A percentile compares a stretch with the other conserved stretches of the same genome.
Conservation (phyloP, 441 rosid genomes). For the Jatropha multifida region DNA sequence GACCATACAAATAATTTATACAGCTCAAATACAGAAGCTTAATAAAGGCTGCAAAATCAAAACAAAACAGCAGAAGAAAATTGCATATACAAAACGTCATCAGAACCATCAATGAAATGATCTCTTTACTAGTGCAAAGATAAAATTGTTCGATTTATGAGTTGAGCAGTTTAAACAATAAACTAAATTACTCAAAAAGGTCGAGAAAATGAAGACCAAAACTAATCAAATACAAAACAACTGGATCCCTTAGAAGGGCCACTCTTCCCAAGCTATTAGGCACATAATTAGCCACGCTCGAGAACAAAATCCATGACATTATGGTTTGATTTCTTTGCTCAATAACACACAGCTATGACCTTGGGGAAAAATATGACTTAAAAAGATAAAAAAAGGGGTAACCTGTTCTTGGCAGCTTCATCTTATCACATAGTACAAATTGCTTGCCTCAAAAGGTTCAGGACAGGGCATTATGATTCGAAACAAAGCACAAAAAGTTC, state of each 20-base stretch:
- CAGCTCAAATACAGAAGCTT: too few relatives aligned
- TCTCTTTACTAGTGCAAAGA: neutral
- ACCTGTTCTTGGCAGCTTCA: conserved; percentile 31
- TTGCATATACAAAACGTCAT: neutral
- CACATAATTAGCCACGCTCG: conserved; percentile 31
- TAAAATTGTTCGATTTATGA: conserved; percentile 23
- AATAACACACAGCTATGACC: conserved; percentile 37
- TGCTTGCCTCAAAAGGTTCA: conserved; percentile 27
- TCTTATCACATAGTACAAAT: conserved; percentile 42
- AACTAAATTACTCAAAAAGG: conserved; percentile 28
- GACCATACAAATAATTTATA: too few relatives aligned
- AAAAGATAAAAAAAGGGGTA: conserved; percentile 24
- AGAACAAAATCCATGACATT: conserved; percentile 45
- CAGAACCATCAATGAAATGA: neutral
- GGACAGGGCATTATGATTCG: conserved; percentile 11
- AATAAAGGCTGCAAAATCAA: neutral
- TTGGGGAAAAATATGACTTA: conserved; percentile 39
- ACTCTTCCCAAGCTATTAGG: conserved; percentile 32
- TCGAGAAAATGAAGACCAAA: conserved; percentile 26
- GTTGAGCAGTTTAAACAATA: conserved; percentile 23
- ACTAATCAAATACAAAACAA: conserved; percentile 49
- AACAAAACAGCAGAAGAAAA: neutral
- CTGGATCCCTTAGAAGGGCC: conserved; percentile 36
- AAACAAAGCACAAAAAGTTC: conserved; percentile 17
- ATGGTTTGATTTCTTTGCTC: conserved; percentile 30